phyloP scores from a whole-genome alignment of 2,329 filamentous ascomycete genomes.

The Microsporum canis region DNA sequence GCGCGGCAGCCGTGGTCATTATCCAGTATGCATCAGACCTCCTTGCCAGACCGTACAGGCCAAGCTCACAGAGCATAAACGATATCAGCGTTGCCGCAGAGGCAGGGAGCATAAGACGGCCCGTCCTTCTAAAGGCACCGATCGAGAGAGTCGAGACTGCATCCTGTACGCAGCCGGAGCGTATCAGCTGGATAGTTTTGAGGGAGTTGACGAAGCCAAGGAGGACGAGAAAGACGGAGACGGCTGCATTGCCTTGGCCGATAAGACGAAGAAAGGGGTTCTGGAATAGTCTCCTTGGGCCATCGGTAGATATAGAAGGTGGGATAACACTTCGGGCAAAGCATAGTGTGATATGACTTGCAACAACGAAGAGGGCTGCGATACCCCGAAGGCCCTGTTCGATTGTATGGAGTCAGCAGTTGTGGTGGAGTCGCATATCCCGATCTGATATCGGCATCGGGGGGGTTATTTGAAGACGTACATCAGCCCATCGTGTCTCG shows the following conservation, averaged over 20 bases:
- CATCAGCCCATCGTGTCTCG: slow-evolving; percentile 7
- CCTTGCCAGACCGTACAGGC: slow-evolving; percentile 46
- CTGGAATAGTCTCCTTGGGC: slow-evolving; percentile 43
- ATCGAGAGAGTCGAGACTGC: slow-evolving; percentile 46
- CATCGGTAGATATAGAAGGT: slow-evolving; percentile 36
- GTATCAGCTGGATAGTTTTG: slow-evolving; percentile 47
- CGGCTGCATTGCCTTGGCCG: slow-evolving; percentile 52
- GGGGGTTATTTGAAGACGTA: neutral
- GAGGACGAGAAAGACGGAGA: slow-evolving; percentile 55
- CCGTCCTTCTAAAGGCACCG: slow-evolving; percentile 48
- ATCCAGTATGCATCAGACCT: slow-evolving; percentile 52
- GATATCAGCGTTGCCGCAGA: slow-evolving; percentile 44
- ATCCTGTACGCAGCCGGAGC: slow-evolving; percentile 43
- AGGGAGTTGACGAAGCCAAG: slow-evolving; percentile 54
- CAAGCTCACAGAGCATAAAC: slow-evolving; percentile 46
- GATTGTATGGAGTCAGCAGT: neutral
- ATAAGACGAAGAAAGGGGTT: slow-evolving; percentile 49
- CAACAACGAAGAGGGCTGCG: slow-evolving; percentile 44
- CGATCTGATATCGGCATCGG: neutral
- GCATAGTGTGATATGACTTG: slow-evolving; percentile 43
- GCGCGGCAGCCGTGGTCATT: slow-evolving; percentile 38
- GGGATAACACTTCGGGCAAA: slow-evolving; percentile 43
- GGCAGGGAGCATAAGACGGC: slow-evolving; percentile 48
- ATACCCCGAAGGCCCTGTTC: slow-evolving; percentile 45
- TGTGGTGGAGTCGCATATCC: neutral